A percentile compares a stretch with the other conserved stretches of the same genome.
These are phyloP conservation scores for Brassica carinata DNA, from an alignment of 345 rosid genomes.

Conservation along the genomic window DNA sequence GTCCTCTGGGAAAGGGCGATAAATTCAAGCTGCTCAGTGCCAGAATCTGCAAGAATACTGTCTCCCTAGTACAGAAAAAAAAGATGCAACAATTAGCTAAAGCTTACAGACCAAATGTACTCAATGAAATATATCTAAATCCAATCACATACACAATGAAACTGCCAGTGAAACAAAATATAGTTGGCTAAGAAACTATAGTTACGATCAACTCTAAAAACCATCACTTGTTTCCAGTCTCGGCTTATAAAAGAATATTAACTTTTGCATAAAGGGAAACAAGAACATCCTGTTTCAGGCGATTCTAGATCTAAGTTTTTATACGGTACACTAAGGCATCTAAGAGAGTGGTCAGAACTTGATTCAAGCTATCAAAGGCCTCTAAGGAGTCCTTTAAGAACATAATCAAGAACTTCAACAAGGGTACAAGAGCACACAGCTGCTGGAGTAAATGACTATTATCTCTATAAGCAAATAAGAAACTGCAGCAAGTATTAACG, in stretches of 20 bases:
- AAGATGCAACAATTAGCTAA: constrained; percentile 11
- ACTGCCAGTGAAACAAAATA: background rate
- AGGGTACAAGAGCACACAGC: constrained; percentile 4
- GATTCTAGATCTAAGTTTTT: background rate
- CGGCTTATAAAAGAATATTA: background rate
- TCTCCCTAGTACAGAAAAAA: constrained; percentile 54
- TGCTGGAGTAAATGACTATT: background rate
- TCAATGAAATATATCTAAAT: background rate
- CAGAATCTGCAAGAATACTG: constrained; percentile 97
- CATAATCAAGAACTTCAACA: constrained; percentile 1
- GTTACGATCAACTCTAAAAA: background rate
- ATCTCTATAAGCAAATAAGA: background rate
- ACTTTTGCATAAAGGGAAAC: background rate
- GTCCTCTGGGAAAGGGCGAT: constrained; percentile 98
- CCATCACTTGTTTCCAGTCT: background rate
- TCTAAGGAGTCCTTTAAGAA: background rate
- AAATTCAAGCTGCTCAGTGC: constrained; percentile 96
- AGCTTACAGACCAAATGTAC: background rate
- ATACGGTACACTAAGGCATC: background rate
- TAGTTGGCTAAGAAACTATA: background rate
- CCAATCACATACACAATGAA: background rate
- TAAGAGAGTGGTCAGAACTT: background rate
- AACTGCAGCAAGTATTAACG: background rate
- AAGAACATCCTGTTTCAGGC: background rate
- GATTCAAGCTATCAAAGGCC: background rate